These are phyloP conservation scores for Picea sitchensis DNA, from an alignment of 75 land plant species.

Conservation along the genomic window DNA sequence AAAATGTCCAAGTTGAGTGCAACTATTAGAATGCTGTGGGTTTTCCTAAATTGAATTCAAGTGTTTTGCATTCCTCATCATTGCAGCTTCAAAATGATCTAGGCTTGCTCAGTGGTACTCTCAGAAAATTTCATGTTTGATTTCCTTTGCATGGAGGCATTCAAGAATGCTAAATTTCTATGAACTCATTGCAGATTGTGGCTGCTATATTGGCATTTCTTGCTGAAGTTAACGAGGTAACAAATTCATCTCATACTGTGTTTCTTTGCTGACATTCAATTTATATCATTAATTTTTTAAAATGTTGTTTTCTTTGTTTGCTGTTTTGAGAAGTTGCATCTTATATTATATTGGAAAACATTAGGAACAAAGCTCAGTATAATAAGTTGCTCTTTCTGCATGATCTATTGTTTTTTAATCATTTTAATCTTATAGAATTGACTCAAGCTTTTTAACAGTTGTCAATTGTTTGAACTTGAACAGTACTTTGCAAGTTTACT, in stretches of 20 bases:
- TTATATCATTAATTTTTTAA: neutral
- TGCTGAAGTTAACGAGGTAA: slow-evolving; percentile 36
- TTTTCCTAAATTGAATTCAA: too few relatives aligned
- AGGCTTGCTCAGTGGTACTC: neutral
- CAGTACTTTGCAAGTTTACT: neutral
- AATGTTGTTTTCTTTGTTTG: too few relatives aligned
- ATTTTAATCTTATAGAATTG: neutral
- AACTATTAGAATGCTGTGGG: too few relatives aligned
- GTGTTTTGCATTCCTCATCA: too few relatives aligned
- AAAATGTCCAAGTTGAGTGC: too few relatives aligned
- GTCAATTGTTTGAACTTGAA: too few relatives aligned
- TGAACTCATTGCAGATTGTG: slow-evolving; percentile 22
- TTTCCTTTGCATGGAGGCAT: neutral
- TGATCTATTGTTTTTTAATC: neutral
- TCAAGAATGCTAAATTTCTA: neutral
- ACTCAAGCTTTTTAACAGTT: neutral
- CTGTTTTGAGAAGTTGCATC: too few relatives aligned
- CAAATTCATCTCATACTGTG: neutral
- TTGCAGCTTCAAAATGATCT: too few relatives aligned
- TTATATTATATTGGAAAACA: too few relatives aligned
- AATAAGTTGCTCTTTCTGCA: neutral
- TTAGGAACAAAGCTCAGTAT: too few relatives aligned
- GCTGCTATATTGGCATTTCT: slow-evolving; percentile 60
- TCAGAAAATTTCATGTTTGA: neutral
- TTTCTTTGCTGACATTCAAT: neutral